A percentile compares a stretch with the other conserved stretches of the same genome.
Evolutionary conservation across 2,329 filamentous ascomycete species (phyloP).

Genomic region (Ceratocystis albifundus): DNA sequence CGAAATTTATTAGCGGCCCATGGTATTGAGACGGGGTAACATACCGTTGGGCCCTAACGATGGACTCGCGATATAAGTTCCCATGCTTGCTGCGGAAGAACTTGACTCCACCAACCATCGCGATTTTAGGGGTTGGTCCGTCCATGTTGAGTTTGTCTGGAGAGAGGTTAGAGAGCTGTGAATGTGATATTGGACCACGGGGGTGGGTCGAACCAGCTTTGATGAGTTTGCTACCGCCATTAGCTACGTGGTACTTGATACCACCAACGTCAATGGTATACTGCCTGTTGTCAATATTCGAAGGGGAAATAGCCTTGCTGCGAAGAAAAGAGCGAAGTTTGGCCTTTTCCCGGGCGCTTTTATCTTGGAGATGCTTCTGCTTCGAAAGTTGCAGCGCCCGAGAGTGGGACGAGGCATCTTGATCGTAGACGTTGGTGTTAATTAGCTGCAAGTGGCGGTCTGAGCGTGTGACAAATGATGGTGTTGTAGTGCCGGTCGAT

Average conservation of each 20-base stretch:
- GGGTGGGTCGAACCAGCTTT: constrained; percentile 51
- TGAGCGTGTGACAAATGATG: constrained; percentile 55
- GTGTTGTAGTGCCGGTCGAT: constrained; percentile 25
- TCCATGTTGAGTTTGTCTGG: constrained; percentile 17
- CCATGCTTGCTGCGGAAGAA: constrained; percentile 81
- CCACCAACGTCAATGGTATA: constrained; percentile 43
- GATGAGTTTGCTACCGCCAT: constrained; percentile 72
- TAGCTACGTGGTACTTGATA: constrained; percentile 60
- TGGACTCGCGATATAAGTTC: constrained; percentile 67
- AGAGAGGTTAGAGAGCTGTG: constrained; percentile 39
- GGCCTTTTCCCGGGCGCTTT: constrained; percentile 14
- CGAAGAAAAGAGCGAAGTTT: constrained; percentile 17
- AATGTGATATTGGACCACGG: constrained; percentile 24
- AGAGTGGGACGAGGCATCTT: constrained; percentile 25
- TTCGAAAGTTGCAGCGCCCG: constrained; percentile 27
- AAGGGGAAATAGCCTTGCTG: constrained; percentile 7
- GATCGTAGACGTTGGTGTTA: constrained; percentile 50
- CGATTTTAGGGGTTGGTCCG: constrained; percentile 61
- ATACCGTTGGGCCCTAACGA: constrained; percentile 67
- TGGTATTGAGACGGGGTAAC: constrained; percentile 29
- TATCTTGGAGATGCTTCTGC: constrained; percentile 12
- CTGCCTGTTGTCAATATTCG: constrained; percentile 15
- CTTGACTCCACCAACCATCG: constrained; percentile 61
- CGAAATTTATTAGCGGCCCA: constrained; percentile 34
- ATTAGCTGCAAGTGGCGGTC: constrained; percentile 74